Evolutionary conservation across 495 filamentous ascomycete genomes (phyloP), one percentile per base, ranked within the genome.

Genomic region (Massariosphaeria phaeospora): DNA sequence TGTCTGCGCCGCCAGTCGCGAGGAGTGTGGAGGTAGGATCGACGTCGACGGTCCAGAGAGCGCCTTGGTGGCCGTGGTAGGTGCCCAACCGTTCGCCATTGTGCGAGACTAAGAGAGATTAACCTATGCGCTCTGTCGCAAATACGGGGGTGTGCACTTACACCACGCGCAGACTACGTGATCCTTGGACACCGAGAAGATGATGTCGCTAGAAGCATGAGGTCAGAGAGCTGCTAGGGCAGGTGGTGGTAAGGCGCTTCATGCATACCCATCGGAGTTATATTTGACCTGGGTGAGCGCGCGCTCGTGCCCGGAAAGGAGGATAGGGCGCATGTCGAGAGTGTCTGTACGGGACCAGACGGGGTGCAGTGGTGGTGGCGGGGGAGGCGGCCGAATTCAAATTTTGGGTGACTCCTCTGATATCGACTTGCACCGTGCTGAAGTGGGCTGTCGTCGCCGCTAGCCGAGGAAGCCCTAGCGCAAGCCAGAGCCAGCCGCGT

Each of bases 181-280:
- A 76, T 99, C 93, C 75, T 99, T 99, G 51, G 93, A 83, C 41
- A 89, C 88, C 45, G 93, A 96, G 76, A 99, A 97, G 62, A 99
- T 80, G 51, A 99, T 82, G 71, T 99, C 93, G 73, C 93, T n/a
- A n/a, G n/a, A n/a, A n/a, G n/a, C n/a, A n/a, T n/a, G n/a, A n/a
- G n/a, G n/a, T n/a, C n/a, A n/a, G n/a, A n/a, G n/a, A n/a, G n/a
- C n/a, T n/a, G n/a, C n/a, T n/a, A n/a, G n/a, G n/a, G n/a, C n/a
- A n/a, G n/a, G n/a, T n/a, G n/a, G n/a, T n/a, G n/a, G n/a, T n/a
- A n/a, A n/a, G n/a, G n/a, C n/a, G n/a, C n/a, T n/a, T n/a, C n/a
- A n/a, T n/a, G n/a, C n/a, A n/a, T n/a, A n/a, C n/a, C n/a, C 93
- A 73, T 98, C 93, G 74, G 80, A 81, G 75, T 91, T 95, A 79